Percentiles rank a stretch among this genome's conserved stretches.
These are phyloP conservation scores for Penicillium nucicola DNA, from an alignment of 495 filamentous ascomycete genomes.

Conservation along the genomic window DNA sequence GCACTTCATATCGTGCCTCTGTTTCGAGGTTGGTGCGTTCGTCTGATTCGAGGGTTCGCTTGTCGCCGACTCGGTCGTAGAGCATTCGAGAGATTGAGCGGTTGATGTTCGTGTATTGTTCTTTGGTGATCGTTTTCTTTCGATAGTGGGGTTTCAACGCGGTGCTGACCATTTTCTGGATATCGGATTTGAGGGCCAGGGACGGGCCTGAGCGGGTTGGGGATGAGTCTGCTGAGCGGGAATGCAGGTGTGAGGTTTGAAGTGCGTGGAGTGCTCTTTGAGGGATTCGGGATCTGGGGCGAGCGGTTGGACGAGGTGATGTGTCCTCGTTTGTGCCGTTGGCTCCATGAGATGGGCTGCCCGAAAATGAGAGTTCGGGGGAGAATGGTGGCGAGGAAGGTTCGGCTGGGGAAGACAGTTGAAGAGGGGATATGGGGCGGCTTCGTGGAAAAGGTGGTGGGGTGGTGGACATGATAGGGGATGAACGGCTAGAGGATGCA, in stretches of 20 bases:
- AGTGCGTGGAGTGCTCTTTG: constrained; percentile 40
- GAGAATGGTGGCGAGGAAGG: constrained; percentile 61
- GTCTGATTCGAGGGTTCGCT: constrained; percentile 52
- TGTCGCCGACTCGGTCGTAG: constrained; percentile 74
- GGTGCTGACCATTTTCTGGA: constrained; percentile 75
- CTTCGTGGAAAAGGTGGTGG: constrained; percentile 64
- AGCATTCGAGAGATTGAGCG: constrained; percentile 75
- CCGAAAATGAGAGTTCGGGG: constrained; percentile 39
- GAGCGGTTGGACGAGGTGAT: constrained; percentile 7
- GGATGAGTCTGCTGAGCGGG: constrained; percentile 53
- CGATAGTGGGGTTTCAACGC: constrained; percentile 76
- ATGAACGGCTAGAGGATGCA: constrained; percentile 60
- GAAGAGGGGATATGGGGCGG: constrained; percentile 64
- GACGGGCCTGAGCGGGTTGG: constrained; percentile 57
- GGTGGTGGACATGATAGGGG: constrained; percentile 65
- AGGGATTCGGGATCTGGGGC: constrained; percentile 29
- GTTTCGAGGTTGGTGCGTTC: constrained; percentile 62
- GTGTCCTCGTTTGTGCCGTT: constrained; percentile 14
- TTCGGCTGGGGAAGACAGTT: constrained; percentile 61
- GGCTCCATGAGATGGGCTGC: constrained; percentile 11
- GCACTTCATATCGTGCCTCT: constrained; percentile 71
- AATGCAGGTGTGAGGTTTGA: constrained; percentile 50
- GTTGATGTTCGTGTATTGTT: constrained; percentile 87
- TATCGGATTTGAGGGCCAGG: constrained; percentile 70
- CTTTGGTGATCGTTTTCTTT: constrained; percentile 63